Percentiles rank a stretch among this genome's conserved stretches.
These are phyloP conservation scores for Sphaerulina vaccinii DNA, from an alignment of 2,329 filamentous ascomycete species.

Conservation along the genomic window DNA sequence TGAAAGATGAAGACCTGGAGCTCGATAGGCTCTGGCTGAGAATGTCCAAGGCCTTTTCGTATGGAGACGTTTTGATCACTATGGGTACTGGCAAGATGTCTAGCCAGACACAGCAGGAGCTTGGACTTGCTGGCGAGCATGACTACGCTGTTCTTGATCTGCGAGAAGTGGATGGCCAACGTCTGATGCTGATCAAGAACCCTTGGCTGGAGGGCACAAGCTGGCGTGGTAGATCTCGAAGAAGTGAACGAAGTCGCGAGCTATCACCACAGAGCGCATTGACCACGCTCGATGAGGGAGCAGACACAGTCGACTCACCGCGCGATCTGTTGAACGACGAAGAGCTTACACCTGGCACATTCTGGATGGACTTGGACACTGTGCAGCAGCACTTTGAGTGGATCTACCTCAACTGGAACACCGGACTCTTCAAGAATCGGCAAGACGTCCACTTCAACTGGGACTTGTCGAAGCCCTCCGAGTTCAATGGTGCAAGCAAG, in stretches of 20 bases:
- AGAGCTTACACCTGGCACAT: slow-evolving; percentile 65
- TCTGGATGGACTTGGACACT: slow-evolving; percentile 89
- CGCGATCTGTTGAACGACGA: slow-evolving; percentile 41
- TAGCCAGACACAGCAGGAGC: slow-evolving; percentile 69
- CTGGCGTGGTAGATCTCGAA: slow-evolving; percentile 57
- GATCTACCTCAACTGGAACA: slow-evolving; percentile 97
- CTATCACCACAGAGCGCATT: slow-evolving; percentile 13
- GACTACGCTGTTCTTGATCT: slow-evolving; percentile 90
- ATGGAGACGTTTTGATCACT: slow-evolving; percentile 81
- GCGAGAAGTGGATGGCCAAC: slow-evolving; percentile 61
- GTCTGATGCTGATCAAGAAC: slow-evolving; percentile 83
- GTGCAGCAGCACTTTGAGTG: slow-evolving; percentile 92
- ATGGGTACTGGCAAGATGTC: slow-evolving; percentile 85
- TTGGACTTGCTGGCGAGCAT: slow-evolving; percentile 85
- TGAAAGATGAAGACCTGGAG: slow-evolving; percentile 81
- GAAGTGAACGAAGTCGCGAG: slow-evolving; percentile 1
- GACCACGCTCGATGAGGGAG: slow-evolving; percentile 30
- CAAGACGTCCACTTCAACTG: slow-evolving; percentile 91
- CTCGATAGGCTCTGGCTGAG: slow-evolving; percentile 74
- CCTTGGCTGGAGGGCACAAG: slow-evolving; percentile 84
- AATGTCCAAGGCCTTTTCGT: slow-evolving; percentile 70
- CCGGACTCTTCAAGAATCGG: slow-evolving; percentile 72
- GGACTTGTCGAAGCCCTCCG: slow-evolving; percentile 53
- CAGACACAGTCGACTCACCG: slow-evolving; percentile 32
- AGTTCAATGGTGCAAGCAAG: slow-evolving; percentile 31